Percentiles rank a stretch among this genome's conserved stretches.
Conservation (phyloP, 2,329 filamentous ascomycete species). For the Microcyclospora pomicola region DNA sequence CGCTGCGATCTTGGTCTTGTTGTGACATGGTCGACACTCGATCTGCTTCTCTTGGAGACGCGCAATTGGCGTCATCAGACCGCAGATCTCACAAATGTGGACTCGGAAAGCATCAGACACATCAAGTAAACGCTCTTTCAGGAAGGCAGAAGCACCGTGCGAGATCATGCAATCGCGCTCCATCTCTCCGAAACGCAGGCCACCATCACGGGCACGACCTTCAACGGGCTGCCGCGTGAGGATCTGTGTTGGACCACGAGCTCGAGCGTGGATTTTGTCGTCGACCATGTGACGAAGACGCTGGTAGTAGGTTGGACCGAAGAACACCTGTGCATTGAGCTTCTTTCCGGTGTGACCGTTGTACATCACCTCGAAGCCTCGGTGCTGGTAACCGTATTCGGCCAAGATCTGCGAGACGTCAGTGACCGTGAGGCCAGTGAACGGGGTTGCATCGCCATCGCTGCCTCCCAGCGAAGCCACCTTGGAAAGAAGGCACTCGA, state of each 20-base stretch:
- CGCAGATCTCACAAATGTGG: constrained; percentile 96
- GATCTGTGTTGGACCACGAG: constrained; percentile 90
- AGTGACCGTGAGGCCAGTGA: constrained; percentile 94
- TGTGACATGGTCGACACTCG: constrained; percentile 94
- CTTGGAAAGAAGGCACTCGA: constrained; percentile 95
- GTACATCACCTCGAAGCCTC: constrained; percentile 97
- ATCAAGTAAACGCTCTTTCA: constrained; percentile 95
- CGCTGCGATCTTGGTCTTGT: constrained; percentile 97
- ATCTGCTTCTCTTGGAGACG: constrained; percentile 92
- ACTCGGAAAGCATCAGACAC: constrained; percentile 97
- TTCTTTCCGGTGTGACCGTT: constrained; percentile 95
- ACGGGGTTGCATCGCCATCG: constrained; percentile 94
- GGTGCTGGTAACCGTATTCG: constrained; percentile 86
- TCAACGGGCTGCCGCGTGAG: constrained; percentile 94
- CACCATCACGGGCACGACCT: constrained; percentile 94
- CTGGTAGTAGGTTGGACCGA: constrained; percentile 97
- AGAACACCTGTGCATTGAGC: constrained; percentile 85
- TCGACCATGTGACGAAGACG: constrained; percentile 98
- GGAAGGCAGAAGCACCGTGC: constrained; percentile 90
- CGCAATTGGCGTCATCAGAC: constrained; percentile 97
- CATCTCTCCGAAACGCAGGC: constrained; percentile 99
- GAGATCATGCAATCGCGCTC: constrained; percentile 99
- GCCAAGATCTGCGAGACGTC: constrained; percentile 76
- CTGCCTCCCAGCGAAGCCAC: constrained; percentile 85
- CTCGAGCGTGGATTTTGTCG: constrained; percentile 99